Conservation (phyloP, 306 rosid species). For the Rubus parviflorus region DNA sequence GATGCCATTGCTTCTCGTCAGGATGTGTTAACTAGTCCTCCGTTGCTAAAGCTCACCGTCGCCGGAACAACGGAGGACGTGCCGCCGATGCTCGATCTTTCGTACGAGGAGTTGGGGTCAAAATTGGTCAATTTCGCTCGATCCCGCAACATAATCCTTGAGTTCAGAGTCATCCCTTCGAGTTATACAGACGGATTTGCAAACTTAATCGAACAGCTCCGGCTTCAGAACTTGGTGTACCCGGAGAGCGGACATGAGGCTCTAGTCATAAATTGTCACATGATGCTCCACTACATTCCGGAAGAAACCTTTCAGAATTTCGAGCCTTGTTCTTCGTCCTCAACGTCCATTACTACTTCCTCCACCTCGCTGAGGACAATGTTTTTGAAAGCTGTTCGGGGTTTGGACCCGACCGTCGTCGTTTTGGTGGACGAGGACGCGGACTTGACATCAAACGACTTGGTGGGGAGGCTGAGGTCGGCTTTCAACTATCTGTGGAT, state of each 20-base stretch:
- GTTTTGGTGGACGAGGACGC: slow-evolving; percentile 82
- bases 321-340: background rate
- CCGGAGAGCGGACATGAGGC: slow-evolving; percentile 48
- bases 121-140: slow-evolving; percentile 75
- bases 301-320: slow-evolving; percentile 52
- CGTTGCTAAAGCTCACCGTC: slow-evolving; percentile 68
- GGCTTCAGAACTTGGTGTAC: slow-evolving; percentile 58
- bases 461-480: slow-evolving; percentile 62
- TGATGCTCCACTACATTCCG: slow-evolving; percentile 86
- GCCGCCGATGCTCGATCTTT: slow-evolving; percentile 71
- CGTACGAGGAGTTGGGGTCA: slow-evolving; percentile 68
- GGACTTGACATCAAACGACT: slow-evolving; percentile 62
- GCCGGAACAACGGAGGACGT: slow-evolving; percentile 35
- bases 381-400: slow-evolving; percentile 61
- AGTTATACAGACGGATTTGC: slow-evolving; percentile 64
- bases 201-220: slow-evolving; percentile 57
- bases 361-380: slow-evolving; percentile 48
- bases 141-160: slow-evolving; percentile 57
- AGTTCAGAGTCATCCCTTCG: slow-evolving; percentile 64
- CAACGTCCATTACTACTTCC: background rate
- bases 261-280: slow-evolving; percentile 76
- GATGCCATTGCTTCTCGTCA: slow-evolving; percentile 78
- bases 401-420: slow-evolving; percentile 68
- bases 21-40: slow-evolving; percentile 40
- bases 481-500: slow-evolving; percentile 94